Base-by-base conservation (phyloP, 192 early-diverging fungal species). In the Ambispora gerdemannii region DNA sequence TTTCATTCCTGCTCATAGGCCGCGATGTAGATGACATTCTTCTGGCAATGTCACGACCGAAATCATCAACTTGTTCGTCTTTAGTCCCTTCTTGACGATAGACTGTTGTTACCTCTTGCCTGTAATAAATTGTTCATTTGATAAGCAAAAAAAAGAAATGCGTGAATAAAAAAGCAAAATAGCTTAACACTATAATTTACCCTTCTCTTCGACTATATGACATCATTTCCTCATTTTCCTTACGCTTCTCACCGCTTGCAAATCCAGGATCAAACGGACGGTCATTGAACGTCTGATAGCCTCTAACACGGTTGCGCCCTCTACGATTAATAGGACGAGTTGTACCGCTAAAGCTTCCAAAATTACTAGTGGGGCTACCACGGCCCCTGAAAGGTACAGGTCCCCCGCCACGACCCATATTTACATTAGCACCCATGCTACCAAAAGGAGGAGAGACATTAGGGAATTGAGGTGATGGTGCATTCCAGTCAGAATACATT, bases 401-500 rank as follows among this genome's bases (percentile, higher is more conserved):
- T 50, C 63, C 63, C 2, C 32, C 35, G 31, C 7, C 32, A 53
- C 65, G 36, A 2, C 50, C 65, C 24, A 13, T 25, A 11, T 13
- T 30, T 34, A 69, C 36, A 19, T 50, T 31, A 38, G 31, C 51
- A 15, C 52, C 67, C 67, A 69, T 36, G 20, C 56, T 69, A 15
- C 33, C 53, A 58, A 69, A 69, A 1, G 67, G 67, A 4, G 32
- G n/a, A 43, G 56, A 69, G 36, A 56, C 56, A 56, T 28, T 33
- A 20, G 35, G 52, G 30, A 33, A 52, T 43, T 22, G 67, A 1
- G 49, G 25, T 20, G 56, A 36, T 38, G 67, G 67, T 19, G 35
- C 50, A 69, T 58, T 43, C 67, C 67, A 69, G 28, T 69, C 67
- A 7, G 35, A 50, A 33, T 69, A 69, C 19, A 69, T 22, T n/a